Evolutionary conservation across 202 grass and related monocot genomes (phyloP).

Genomic region (Sporobolus alterniflorus): DNA sequence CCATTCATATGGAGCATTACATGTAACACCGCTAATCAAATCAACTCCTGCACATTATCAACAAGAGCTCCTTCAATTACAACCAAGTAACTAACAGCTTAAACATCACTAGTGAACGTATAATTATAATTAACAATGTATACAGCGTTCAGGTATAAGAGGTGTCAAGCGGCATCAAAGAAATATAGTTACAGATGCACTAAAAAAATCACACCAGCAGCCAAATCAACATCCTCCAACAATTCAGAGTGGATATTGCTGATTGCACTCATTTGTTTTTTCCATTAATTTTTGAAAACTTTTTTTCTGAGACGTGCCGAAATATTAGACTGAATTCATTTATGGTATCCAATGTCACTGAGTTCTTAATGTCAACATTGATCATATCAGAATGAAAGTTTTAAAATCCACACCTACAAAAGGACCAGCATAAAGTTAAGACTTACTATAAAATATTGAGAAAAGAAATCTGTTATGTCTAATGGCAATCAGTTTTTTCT

Average conservation of each 20-base stretch:
- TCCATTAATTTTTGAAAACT: not conserved
- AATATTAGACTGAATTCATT: slow-evolving; percentile 1
- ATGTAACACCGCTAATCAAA: slow-evolving; percentile 68
- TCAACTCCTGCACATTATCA: slow-evolving; percentile 27
- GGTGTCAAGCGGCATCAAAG: not conserved
- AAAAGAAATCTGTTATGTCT: not conserved
- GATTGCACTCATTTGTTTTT: not conserved
- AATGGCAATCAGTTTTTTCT: not conserved
- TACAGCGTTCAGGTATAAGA: not conserved
- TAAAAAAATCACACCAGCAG: not conserved
- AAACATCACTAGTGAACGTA: not conserved
- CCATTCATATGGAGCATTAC: slow-evolving; percentile 89
- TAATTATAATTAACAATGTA: not conserved
- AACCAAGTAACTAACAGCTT: not conserved
- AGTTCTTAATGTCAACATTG: not conserved
- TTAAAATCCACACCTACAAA: not conserved
- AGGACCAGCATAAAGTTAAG: not conserved
- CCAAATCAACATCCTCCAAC: not conserved
- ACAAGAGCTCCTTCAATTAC: not conserved
- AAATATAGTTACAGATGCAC: not conserved
- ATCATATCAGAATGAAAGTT: not conserved
- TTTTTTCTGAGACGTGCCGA: not conserved
- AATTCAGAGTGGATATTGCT: not conserved
- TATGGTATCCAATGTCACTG: not conserved
- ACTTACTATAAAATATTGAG: not conserved